Evolutionary conservation across 352 stramenopile genomes (phyloP), one percentile per base, ranked within the genome.

Genomic region (Pythium guiyangense): DNA sequence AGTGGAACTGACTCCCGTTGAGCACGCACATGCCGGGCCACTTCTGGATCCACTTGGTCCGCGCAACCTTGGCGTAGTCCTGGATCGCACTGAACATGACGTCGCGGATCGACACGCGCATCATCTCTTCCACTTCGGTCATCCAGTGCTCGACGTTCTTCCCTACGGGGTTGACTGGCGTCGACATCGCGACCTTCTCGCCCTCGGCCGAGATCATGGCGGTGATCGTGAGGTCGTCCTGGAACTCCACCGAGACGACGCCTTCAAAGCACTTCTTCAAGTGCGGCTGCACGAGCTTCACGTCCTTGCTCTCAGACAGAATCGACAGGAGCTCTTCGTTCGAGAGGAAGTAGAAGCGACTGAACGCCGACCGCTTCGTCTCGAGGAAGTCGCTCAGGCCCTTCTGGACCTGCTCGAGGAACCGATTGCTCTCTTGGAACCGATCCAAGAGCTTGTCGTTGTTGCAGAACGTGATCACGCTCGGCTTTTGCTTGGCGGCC

Each of bases 61-160:
- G 78, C n/a, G 81, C 74, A 8, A 92, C 81, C 54, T 88, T 84
- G 6, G 77, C 71, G 64, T 98, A 98, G 64, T 97, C 90, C 46
- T 94, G 71, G 47, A 98, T 97, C 11, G 89, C 79, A 25, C 85
- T 75, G 52, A 90, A 88, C 84, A 98, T 96, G 35, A 95, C 85
- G 25, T 97, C 79, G 20, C 94, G 90, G 43, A 98, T 92, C 6
- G 82, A 91, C 3, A 84, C 64, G 25, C 89, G 85, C 94, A 98
- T 98, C 69, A 92, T 95, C 49, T 96, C 71, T 59, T 97, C 83
- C 12, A 97, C 71, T 68, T 98, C 92, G 1, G 86, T 93, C 93
- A 98, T 98, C 94, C 94, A 98, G 61, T 96, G 62, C 69, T 98
- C 94, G 17, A 98, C 94, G 59, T 97, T 97, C 63, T 97, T 98